A percentile compares a stretch with the other conserved stretches of the same genome.
Evolutionary conservation across 305 asterid species (phyloP).

Genomic region (Ilex paraguariensis): DNA sequence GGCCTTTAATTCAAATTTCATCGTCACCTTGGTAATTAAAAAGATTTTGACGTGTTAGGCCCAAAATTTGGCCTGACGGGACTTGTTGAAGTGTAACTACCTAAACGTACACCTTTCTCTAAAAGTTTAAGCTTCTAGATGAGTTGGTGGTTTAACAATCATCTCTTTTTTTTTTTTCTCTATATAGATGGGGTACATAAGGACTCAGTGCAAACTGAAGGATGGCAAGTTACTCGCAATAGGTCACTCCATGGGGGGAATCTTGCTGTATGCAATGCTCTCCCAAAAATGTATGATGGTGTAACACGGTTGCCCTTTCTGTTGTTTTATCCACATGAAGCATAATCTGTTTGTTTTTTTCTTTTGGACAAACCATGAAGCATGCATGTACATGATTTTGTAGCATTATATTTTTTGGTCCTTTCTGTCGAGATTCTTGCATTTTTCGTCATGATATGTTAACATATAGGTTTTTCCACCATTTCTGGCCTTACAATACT

Average conservation of each 20-base stretch:
- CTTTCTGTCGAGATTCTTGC: no score
- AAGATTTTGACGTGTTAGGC: no score
- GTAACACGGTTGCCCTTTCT: not conserved
- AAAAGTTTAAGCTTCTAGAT: not conserved
- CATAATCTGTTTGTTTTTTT: no score
- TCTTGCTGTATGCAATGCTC: conserved; percentile 33
- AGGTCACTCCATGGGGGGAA: conserved; percentile 45
- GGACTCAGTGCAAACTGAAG: conserved; percentile 21
- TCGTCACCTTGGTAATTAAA: no score
- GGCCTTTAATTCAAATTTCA: no score
- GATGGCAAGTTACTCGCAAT: conserved; percentile 31
- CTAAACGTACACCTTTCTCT: no score
- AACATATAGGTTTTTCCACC: no score
- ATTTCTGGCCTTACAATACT: no score
- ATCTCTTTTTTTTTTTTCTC: not conserved
- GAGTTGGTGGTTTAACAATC: not conserved
- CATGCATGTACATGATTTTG: not conserved
- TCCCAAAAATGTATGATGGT: conserved; percentile 23
- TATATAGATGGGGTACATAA: conserved; percentile 28
- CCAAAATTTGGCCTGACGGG: no score
- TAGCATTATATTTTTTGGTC: not conserved
- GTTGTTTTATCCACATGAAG: not conserved
- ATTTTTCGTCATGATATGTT: no score
- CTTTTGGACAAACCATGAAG: no score
- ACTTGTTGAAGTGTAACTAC: not conserved